Evolutionary conservation across 2,329 filamentous ascomycete species (phyloP).

Genomic region (Hyphodiscus sp.): DNA sequence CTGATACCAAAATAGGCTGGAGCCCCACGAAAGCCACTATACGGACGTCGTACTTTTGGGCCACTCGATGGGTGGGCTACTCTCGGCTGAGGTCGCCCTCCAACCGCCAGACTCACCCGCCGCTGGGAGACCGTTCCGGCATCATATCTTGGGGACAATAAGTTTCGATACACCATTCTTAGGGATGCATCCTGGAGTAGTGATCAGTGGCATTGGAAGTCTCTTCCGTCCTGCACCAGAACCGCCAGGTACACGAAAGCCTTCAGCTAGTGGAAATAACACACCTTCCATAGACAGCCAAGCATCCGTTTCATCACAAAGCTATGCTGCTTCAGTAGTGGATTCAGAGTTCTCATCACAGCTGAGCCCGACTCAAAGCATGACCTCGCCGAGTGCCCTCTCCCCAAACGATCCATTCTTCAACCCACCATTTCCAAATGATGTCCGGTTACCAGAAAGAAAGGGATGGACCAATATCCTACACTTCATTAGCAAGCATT

Average conservation of each 20-base stretch:
- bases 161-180: conserved; percentile 83
- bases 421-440: conserved; percentile 71
- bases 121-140: conserved; percentile 45
- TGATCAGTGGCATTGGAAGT: conserved; percentile 74
- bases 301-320: conserved; percentile 14
- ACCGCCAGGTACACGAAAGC: conserved; percentile 19
- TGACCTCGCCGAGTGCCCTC: conserved; percentile 19
- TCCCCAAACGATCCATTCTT: conserved; percentile 53
- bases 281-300: conserved; percentile 15
- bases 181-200: conserved; percentile 81
- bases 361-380: conserved; percentile 19
- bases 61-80: conserved; percentile 83
- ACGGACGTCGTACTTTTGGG: conserved; percentile 80
- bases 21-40: conserved; percentile 64
- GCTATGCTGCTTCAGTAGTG: conserved; percentile 16
- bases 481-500: conserved; percentile 79
- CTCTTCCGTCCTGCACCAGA: conserved; percentile 54
- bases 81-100: conserved; percentile 73
- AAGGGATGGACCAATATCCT: conserved; percentile 61
- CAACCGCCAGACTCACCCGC: conserved; percentile 33
- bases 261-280: conserved; percentile 11
- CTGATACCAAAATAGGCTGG: conserved; percentile 44
- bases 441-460: conserved; percentile 61
- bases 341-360: conserved; percentile 19
- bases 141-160: conserved; percentile 73